Conservation (phyloP, 495 filamentous ascomycete species). For the Clavariopsis aquatica region DNA sequence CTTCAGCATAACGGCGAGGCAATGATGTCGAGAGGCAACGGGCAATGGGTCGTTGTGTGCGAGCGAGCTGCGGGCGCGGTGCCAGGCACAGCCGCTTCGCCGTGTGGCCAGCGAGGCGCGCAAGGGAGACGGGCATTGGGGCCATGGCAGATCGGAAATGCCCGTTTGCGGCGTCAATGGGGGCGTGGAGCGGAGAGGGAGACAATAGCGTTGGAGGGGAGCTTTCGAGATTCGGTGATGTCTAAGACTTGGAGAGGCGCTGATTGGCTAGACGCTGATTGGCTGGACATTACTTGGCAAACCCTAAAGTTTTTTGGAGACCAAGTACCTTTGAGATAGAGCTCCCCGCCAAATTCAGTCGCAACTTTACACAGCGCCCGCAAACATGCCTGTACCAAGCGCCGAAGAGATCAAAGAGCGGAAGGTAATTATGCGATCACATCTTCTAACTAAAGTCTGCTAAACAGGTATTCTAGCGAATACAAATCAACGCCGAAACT, state of each 20-base stretch:
- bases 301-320: slow-evolving; percentile 4
- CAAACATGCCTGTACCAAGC: slow-evolving; percentile 27
- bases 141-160: slow-evolving; percentile 17
- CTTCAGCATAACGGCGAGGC: slow-evolving; percentile 60
- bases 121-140: slow-evolving; percentile 67
- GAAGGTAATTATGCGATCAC: slow-evolving; percentile 29
- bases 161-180: slow-evolving; percentile 30
- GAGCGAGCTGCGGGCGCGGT: slow-evolving; percentile 38
- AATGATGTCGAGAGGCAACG: slow-evolving; percentile 71
- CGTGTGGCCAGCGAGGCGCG: slow-evolving; percentile 63
- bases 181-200: slow-evolving; percentile 22
- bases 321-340: not conserved
- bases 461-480: slow-evolving; percentile 56
- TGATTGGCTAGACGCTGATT: slow-evolving; percentile 24
- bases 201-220: slow-evolving; percentile 27
- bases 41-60: slow-evolving; percentile 32
- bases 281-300: slow-evolving; percentile 13
- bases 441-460: not conserved
- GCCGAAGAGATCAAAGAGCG: slow-evolving; percentile 41
- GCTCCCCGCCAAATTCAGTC: slow-evolving; percentile 21
- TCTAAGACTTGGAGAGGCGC: slow-evolving; percentile 15
- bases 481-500: slow-evolving; percentile 83
- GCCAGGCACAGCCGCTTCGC: slow-evolving; percentile 64
- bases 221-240: slow-evolving; percentile 18
- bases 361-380: not conserved